A percentile compares a stretch with the other conserved stretches of the same genome.
phyloP scores from a whole-genome alignment of 2,329 filamentous ascomycete genomes.

The Colletotrichum tofieldiae region DNA sequence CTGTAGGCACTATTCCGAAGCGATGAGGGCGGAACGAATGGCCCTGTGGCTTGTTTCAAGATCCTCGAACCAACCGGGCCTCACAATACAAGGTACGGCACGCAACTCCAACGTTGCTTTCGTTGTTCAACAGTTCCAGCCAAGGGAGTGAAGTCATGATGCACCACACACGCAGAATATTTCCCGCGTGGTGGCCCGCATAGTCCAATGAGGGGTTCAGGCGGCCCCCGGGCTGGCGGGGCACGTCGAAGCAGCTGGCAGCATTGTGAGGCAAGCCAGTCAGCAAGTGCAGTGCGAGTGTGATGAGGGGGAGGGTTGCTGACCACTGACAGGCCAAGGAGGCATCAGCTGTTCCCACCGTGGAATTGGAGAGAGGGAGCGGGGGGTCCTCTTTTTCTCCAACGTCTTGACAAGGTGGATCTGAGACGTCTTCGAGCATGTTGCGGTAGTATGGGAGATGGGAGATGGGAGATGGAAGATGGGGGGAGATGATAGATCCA shows the following conservation, averaged over 20 bases:
- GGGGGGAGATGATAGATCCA: not conserved
- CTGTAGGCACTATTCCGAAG: not conserved
- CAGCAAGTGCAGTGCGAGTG: not conserved
- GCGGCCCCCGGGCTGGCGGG: slow-evolving; percentile 12
- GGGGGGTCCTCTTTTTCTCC: slow-evolving; percentile 32
- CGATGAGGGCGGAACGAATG: not conserved
- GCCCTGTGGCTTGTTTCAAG: not conserved
- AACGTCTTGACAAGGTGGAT: slow-evolving; percentile 8
- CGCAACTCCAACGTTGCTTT: not conserved
- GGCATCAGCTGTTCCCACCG: slow-evolving; percentile 8
- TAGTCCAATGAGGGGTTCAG: slow-evolving; percentile 37
- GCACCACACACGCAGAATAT: slow-evolving; percentile 25
- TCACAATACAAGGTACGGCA: not conserved
- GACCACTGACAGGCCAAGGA: slow-evolving; percentile 7
- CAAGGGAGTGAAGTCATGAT: slow-evolving; percentile 33
- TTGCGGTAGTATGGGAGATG: not conserved
- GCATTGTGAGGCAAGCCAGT: not conserved
- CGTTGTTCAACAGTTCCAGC: slow-evolving; percentile 1
- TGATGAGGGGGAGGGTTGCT: not conserved
- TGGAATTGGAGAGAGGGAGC: slow-evolving; percentile 1
- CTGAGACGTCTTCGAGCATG: not conserved
- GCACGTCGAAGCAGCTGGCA: slow-evolving; percentile 10
- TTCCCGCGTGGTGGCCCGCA: slow-evolving; percentile 11
- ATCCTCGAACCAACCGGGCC: slow-evolving; percentile 6
- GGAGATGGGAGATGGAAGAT: not conserved